phyloP scores from a whole-genome alignment of 208 protist genomes.

The Leishmania gerbilli region DNA sequence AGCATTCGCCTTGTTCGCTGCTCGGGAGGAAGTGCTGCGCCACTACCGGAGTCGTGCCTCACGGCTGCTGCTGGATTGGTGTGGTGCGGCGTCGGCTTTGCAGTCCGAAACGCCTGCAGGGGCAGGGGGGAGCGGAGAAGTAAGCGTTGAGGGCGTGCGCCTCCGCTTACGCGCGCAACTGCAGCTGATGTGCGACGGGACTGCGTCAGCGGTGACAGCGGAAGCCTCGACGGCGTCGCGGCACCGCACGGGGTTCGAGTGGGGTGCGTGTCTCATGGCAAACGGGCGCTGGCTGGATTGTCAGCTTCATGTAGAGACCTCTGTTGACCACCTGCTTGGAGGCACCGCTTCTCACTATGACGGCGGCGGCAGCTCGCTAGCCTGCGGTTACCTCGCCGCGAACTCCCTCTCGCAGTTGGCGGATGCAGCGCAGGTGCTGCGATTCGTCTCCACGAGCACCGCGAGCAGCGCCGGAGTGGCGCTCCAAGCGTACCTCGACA shows the following conservation, averaged over 20 bases:
- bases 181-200: constrained; percentile 3
- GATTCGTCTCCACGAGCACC: not conserved
- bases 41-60: constrained; percentile 6
- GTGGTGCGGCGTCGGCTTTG: not conserved
- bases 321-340: not conserved
- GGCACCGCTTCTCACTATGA: not conserved
- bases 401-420: constrained; percentile 9
- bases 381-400: not conserved
- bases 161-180: constrained; percentile 8
- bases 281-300: constrained; percentile 6
- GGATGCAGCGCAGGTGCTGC: constrained; percentile 3
- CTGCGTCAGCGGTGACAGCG: not conserved
- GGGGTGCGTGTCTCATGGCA: constrained; percentile 6
- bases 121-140: not conserved
- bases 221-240: not conserved
- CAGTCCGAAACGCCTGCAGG: not conserved
- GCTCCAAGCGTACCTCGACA: not conserved
- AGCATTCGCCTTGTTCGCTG: not conserved
- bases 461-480: not conserved
- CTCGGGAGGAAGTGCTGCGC: constrained; percentile 11
- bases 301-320: constrained; percentile 1
- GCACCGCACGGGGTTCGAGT: constrained; percentile 5
- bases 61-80: constrained; percentile 5
- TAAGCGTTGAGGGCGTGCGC: not conserved
- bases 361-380: not conserved